Base-by-base conservation (phyloP, 1,284 basidiomycete genomes). In the Boletellus sp. region DNA sequence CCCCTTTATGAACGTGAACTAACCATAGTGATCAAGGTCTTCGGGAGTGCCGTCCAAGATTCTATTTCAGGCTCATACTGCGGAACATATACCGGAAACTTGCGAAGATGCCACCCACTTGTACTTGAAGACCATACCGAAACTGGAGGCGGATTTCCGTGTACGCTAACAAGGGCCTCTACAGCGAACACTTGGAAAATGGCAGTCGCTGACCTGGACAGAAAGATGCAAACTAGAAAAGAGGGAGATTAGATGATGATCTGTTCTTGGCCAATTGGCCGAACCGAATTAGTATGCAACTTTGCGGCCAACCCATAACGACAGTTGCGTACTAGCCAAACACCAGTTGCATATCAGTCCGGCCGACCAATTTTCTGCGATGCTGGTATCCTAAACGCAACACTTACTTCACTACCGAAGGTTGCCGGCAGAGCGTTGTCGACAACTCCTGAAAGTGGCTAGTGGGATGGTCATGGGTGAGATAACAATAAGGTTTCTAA, bases 71-170 rank as follows among this genome's bases (percentile, higher is more conserved):
- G 26, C 48, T 12, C 28, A 28, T 39, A 30, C 11, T 18, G n/a
- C 37, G 4, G 30, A 7, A 32, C 13, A 15, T 32, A 32, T 32
- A 32, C 13, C 30, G 16, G 13, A 37, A 44, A 8, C 2, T 4
- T 21, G 36, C 7, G 16, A 19, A 1, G 15, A 19, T 1, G 8
- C 16, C n/a, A 44, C 77, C 30, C 54, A 88, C 89, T 84, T 91
- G 76, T 93, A 93, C 57, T 85, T 82, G 66, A 93, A 95, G 0
- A 77, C 74, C 63, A 93, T 76, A 8, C 83, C 81, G 53, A 91
- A 80, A 54, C 76, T 83, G 3, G 79, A 73, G 4, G 71, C 66
- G 2, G 82, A 79, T 57, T 70, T 73, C 35, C 77, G 75, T 30
- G 77, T 75, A 62, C 74, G 77, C 83, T 87, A 61, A 32, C 19